A percentile compares a stretch with the other conserved stretches of the same genome.
Evolutionary conservation across 805 yeast genomes (phyloP).

Genomic region (Brettanomyces bruxellensis): DNA sequence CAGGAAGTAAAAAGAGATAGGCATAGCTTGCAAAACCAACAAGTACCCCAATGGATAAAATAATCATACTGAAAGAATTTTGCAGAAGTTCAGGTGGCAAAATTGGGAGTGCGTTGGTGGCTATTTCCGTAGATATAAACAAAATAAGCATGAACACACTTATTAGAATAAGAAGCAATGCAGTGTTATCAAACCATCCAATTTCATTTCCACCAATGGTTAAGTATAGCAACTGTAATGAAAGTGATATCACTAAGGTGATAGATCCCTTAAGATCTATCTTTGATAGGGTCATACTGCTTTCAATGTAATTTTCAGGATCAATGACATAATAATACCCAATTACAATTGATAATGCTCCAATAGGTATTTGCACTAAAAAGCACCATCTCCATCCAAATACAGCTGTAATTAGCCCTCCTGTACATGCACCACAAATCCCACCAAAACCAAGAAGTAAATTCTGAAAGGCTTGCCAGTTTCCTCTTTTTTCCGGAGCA

Average conservation of each 20-base stretch:
- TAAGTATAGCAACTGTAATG: conserved; percentile 7
- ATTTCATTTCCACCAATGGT: conserved; percentile 11
- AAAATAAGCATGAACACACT: conserved; percentile 3
- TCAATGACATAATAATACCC: conserved; percentile 15
- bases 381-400: conserved; percentile 63
- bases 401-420: conserved; percentile 42
- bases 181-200: conserved; percentile 7
- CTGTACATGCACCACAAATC: conserved; percentile 56
- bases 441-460: conserved; percentile 70
- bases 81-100: conserved; percentile 24
- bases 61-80: conserved; percentile 16
- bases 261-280: conserved; percentile 9
- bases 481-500: conserved; percentile 64
- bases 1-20: conserved; percentile 32
- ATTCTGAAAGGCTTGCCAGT: conserved; percentile 75
- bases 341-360: conserved; percentile 30
- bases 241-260: conserved; percentile 7
- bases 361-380: conserved; percentile 40
- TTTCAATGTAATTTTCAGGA: conserved; percentile 15
- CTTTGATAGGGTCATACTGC: conserved; percentile 1
- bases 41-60: conserved; percentile 24
- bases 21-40: conserved; percentile 33
- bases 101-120: conserved; percentile 20
- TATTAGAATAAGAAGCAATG: neutral
- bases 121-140: conserved; percentile 5